Evolutionary conservation across 2,329 filamentous ascomycete species (phyloP).

Genomic region (Incumbomyces lentus): DNA sequence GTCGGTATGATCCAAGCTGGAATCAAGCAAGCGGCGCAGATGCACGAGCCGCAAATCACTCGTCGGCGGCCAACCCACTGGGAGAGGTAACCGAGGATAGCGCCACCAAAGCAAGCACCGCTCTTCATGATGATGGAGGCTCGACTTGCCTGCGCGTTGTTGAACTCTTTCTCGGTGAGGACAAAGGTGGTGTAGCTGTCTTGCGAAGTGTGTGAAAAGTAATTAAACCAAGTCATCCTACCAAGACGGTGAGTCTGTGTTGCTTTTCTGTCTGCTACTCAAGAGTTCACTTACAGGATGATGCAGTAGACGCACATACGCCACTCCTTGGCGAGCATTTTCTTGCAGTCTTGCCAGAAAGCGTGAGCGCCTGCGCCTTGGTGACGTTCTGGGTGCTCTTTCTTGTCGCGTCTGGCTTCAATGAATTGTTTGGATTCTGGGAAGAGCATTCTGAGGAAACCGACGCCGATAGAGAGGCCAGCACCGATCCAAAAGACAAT

Average conservation of each 20-base stretch:
- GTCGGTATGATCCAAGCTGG: slow-evolving; percentile 61
- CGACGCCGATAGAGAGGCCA: slow-evolving; percentile 42
- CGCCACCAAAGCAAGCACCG: slow-evolving; percentile 64
- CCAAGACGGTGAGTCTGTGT: too few relatives aligned
- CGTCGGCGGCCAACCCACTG: slow-evolving; percentile 63
- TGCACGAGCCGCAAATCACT: slow-evolving; percentile 45
- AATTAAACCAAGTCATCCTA: slow-evolving; percentile 62
- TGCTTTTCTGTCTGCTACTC: too few relatives aligned
- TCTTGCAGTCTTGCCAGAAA: slow-evolving; percentile 60
- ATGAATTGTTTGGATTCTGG: slow-evolving; percentile 67
- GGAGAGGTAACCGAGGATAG: slow-evolving; percentile 61
- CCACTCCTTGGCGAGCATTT: slow-evolving; percentile 62
- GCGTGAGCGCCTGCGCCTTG: slow-evolving; percentile 37
- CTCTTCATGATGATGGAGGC: slow-evolving; percentile 74
- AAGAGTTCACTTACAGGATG: slow-evolving; percentile 37
- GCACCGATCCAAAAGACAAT: slow-evolving; percentile 62
- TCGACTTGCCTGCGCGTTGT: slow-evolving; percentile 54
- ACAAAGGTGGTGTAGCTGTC: slow-evolving; percentile 77
- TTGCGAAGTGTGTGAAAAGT: slow-evolving; percentile 68
- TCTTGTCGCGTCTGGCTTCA: slow-evolving; percentile 48
- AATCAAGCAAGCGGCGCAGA: slow-evolving; percentile 58
- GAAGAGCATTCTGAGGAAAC: slow-evolving; percentile 56
- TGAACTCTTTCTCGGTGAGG: slow-evolving; percentile 59
- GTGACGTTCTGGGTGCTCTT: slow-evolving; percentile 27
- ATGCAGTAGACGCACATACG: slow-evolving; percentile 67